Percentiles rank a stretch among this genome's conserved stretches.
Evolutionary conservation across 2,329 filamentous ascomycete species (phyloP).

Genomic region (Aspergillus pseudoglaucus): DNA sequence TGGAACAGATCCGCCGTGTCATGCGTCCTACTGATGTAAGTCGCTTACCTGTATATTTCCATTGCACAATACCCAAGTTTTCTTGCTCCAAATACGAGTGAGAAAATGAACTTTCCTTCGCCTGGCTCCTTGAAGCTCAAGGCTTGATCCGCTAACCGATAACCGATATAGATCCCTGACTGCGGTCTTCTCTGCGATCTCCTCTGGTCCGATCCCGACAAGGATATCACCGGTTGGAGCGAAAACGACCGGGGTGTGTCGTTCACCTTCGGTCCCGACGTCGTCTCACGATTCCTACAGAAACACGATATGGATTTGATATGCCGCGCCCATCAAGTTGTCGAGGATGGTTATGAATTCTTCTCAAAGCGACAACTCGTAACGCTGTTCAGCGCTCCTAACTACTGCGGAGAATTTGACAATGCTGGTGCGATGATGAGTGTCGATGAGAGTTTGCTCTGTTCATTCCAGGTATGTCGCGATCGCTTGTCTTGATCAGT

Average conservation of each 20-base stretch:
- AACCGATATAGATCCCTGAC: slow-evolving; percentile 73
- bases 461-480: slow-evolving; percentile 83
- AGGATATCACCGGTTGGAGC: slow-evolving; percentile 98
- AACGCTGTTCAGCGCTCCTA: slow-evolving; percentile 94
- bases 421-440: slow-evolving; percentile 99
- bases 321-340: slow-evolving; percentile 96
- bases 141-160: slow-evolving; percentile 37
- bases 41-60: slow-evolving; percentile 23
- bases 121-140: slow-evolving; percentile 25
- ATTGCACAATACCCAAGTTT: neutral
- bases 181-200: slow-evolving; percentile 96
- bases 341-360: slow-evolving; percentile 99
- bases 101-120: slow-evolving; percentile 7
- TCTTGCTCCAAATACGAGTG: neutral
- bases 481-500: neutral
- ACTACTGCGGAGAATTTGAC: slow-evolving; percentile 99
- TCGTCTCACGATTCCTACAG: slow-evolving; percentile 93
- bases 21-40: slow-evolving; percentile 98
- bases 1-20: slow-evolving; percentile 98
- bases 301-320: slow-evolving; percentile 99
- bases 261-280: slow-evolving; percentile 96
- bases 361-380: slow-evolving; percentile 98
- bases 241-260: slow-evolving; percentile 98
- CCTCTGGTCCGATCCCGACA: slow-evolving; percentile 97
- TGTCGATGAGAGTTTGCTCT: slow-evolving; percentile 94